Conservation (phyloP, 768 basidiomycete genomes). For the Lepiota subincarnata region DNA sequence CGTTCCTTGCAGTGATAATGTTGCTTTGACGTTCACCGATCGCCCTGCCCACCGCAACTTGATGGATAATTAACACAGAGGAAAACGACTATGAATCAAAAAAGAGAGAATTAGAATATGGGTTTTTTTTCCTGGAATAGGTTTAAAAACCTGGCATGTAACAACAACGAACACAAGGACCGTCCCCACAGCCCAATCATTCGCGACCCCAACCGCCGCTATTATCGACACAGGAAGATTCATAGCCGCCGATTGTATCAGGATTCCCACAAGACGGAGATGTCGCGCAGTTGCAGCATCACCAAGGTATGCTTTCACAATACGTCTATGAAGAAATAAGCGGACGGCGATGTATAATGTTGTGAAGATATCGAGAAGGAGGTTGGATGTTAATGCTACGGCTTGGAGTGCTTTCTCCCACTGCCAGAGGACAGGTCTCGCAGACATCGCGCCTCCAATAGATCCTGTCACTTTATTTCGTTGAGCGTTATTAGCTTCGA, state of each 20-base stretch:
- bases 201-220: neutral
- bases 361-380: too few species aligned
- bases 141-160: neutral
- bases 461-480: neutral
- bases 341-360: too few species aligned
- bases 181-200: neutral
- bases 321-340: neutral
- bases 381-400: too few species aligned
- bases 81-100: neutral
- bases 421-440: too few species aligned
- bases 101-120: too few species aligned
- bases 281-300: neutral
- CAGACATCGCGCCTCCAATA: too few species aligned
- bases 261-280: neutral
- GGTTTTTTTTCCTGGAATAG: too few species aligned
- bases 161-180: neutral
- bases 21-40: neutral
- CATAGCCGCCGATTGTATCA: neutral
- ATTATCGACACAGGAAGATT: neutral
- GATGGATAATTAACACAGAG: neutral
- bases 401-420: too few species aligned
- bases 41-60: neutral
- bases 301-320: neutral
- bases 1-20: too few species aligned
- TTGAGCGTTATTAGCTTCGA: neutral